Evolutionary conservation across 75 land plant species (phyloP), one percentile per base, ranked within the genome.

Genomic region (Pinus albicaulis): DNA sequence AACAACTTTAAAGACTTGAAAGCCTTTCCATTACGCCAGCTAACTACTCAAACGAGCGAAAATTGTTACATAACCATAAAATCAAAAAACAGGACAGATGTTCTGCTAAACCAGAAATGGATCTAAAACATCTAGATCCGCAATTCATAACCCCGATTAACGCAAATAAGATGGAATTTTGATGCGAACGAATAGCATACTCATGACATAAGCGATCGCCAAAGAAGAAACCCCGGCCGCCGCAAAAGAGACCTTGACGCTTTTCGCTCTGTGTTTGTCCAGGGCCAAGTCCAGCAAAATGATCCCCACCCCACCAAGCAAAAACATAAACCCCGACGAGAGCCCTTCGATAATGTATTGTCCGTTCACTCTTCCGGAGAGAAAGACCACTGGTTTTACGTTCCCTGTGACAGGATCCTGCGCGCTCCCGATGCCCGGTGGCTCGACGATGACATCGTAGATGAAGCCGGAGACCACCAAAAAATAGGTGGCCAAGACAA

Each of bases 381-480:
- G 87, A 77, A 93, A 96, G 52, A 96, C 99, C 53, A 93, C 99
- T 5, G 99, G 99, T 7, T 79, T 79, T 31, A 93, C 92, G n/a
- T 96, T 74, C 3, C 97, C 91, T 56, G 98, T 93, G 74, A 55
- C 69, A 3, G 80, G 91, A 75, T 96, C 99, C 86, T 96, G 99
- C 59, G 87, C 84, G 86, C 92, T 91, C 38, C 99, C 97, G 77
- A 93, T 96, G 78, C 99, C 99, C 3, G 98, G 98, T 11, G 98
- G 98, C 88, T 93, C 98, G 34, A 93, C 98, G 84, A 95, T 93
- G 52, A 95, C 96, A 75, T 95, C 98, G 80, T 95, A 95, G 72
- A 95, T 87, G 78, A 95, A 74, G 48, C 98, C 98, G 55, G 96
- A 93, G 79, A 95, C 90, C 66, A 93, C 94, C 78, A 90, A 80